Evolutionary conservation across 1,284 basidiomycete species (phyloP).

Genomic region (Austroboletus novae-zelandiae): DNA sequence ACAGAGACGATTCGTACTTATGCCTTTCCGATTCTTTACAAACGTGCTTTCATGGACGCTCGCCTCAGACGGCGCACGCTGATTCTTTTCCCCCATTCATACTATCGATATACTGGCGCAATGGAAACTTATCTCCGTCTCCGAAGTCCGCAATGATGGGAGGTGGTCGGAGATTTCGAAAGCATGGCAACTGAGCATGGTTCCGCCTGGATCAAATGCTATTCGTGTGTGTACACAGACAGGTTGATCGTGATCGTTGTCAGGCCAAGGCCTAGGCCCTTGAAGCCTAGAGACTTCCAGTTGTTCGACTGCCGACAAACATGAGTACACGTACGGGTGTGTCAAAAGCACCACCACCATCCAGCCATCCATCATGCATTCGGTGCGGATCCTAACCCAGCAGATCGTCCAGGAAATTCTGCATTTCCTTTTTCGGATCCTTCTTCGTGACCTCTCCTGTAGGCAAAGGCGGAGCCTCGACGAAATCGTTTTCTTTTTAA

Average conservation of each 20-base stretch:
- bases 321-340: neutral
- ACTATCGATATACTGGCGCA: too few relatives aligned
- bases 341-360: neutral
- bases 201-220: neutral
- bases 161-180: neutral
- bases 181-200: neutral
- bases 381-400: constrained; percentile 36
- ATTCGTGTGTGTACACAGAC: too few relatives aligned
- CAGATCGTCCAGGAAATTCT: constrained; percentile 72
- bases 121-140: too few relatives aligned
- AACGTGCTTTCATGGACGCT: too few relatives aligned
- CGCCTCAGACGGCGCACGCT: too few relatives aligned
- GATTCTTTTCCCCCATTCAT: too few relatives aligned
- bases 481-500: constrained; percentile 31
- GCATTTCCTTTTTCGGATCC: constrained; percentile 58
- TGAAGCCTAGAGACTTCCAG: too few relatives aligned
- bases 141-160: too few relatives aligned
- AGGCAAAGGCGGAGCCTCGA: constrained; percentile 59
- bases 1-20: neutral
- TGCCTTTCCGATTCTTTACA: too few relatives aligned
- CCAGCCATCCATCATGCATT: neutral
- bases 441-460: constrained; percentile 40
- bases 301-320: neutral
- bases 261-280: neutral
- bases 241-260: neutral